phyloP scores from a whole-genome alignment of 2,329 filamentous ascomycete genomes.

The Graphilbum fragrans region DNA sequence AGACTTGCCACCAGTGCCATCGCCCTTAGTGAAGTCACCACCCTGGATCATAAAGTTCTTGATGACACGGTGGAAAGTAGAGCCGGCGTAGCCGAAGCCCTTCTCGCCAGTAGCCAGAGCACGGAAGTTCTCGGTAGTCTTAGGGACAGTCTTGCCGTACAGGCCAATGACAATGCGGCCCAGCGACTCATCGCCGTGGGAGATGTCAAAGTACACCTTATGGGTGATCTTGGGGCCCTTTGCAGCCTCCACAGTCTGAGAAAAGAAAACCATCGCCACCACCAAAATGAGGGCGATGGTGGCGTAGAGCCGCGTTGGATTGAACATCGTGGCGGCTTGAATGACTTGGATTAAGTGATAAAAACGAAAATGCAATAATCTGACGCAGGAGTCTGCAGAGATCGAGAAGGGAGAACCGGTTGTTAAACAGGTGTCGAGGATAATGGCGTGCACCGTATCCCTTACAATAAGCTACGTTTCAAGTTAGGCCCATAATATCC shows the following conservation, averaged over 20 bases:
- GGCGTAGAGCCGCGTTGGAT: constrained; percentile 56
- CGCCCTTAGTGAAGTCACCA: constrained; percentile 74
- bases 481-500: too few species aligned
- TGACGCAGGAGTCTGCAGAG: neutral
- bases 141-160: constrained; percentile 77
- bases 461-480: too few species aligned
- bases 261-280: constrained; percentile 62
- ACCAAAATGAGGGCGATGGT: constrained; percentile 67
- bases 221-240: constrained; percentile 92
- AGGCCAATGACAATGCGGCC: constrained; percentile 72
- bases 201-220: constrained; percentile 86
- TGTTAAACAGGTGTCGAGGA: too few species aligned
- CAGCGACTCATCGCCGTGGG: constrained; percentile 60
- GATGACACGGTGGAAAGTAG: constrained; percentile 81
- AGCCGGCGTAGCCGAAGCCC: constrained; percentile 73
- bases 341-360: neutral
- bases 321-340: constrained; percentile 46
- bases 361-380: neutral
- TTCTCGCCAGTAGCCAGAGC: constrained; percentile 76
- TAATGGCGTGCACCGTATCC: too few species aligned
- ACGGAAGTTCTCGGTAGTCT: constrained; percentile 64
- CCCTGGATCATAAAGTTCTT: constrained; percentile 88
- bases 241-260: constrained; percentile 58
- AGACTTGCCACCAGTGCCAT: constrained; percentile 76
- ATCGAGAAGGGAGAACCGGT: neutral